A percentile compares a stretch with the other conserved stretches of the same genome.
Conservation (phyloP, 208 protist species). For the Trypanosoma platydactyli region DNA sequence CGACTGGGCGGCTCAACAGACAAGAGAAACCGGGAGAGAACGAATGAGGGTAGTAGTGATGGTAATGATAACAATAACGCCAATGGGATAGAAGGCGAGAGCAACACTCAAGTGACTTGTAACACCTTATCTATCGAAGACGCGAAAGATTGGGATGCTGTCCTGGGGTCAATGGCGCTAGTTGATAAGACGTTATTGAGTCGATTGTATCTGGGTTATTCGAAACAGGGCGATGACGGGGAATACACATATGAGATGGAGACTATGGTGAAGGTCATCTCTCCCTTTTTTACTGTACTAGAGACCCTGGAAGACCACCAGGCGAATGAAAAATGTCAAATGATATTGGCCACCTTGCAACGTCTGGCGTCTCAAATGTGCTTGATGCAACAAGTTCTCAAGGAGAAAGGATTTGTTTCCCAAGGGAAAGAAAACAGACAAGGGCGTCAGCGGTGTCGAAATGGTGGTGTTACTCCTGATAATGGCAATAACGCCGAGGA, state of each 20-base stretch:
- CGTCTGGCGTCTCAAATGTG: constrained; percentile 22
- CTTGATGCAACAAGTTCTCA: constrained; percentile 9
- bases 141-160: constrained; percentile 12
- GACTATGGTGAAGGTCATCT: constrained; percentile 26
- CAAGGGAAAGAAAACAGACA: not conserved
- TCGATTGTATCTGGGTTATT: constrained; percentile 13
- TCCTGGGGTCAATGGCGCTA: constrained; percentile 8
- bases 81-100: not conserved
- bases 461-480: not conserved
- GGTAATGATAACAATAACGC: not conserved
- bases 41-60: not conserved
- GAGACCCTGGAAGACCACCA: not conserved
- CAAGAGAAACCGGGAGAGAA: not conserved
- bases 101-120: too few species aligned
- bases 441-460: not conserved
- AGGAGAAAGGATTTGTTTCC: constrained; percentile 9
- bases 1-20: constrained; percentile 5
- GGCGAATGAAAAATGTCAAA: not conserved
- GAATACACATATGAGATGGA: not conserved
- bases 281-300: constrained; percentile 8
- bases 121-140: constrained; percentile 5
- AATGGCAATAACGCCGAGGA: too few species aligned
- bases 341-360: constrained; percentile 15
- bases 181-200: constrained; percentile 16
- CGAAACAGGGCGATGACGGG: not conserved